Conservation (phyloP, 768 basidiomycete genomes). For the Xerocomellus intermedius region DNA sequence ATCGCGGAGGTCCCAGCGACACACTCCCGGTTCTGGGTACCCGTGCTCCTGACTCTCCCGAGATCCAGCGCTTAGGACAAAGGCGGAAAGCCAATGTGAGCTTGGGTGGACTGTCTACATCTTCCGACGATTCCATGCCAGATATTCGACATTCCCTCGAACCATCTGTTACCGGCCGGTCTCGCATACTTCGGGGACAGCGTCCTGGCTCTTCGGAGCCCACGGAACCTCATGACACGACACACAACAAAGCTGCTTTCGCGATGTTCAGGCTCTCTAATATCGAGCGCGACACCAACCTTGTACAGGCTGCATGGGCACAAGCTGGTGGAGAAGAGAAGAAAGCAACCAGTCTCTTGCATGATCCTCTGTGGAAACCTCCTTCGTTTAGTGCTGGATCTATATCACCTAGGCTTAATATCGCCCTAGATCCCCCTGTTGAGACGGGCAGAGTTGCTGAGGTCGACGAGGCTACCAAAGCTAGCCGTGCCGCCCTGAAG, state of each 20-base stretch:
- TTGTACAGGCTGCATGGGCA: conserved; percentile 64
- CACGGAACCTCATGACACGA: conserved; percentile 24
- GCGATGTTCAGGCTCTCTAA: conserved; percentile 63
- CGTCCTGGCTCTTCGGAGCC: conserved; percentile 34
- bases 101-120: conserved; percentile 48
- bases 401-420: conserved; percentile 10
- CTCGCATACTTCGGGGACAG: conserved; percentile 56
- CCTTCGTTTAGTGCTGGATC: conserved; percentile 22
- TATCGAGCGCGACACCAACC: conserved; percentile 39
- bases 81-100: conserved; percentile 41
- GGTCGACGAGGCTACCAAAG: conserved; percentile 70
- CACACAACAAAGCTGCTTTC: conserved; percentile 35
- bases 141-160: conserved; percentile 43
- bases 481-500: conserved; percentile 58
- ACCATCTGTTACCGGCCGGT: conserved; percentile 37
- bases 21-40: conserved; percentile 23
- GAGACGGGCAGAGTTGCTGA: conserved; percentile 66
- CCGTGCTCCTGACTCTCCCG: conserved; percentile 52
- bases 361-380: conserved; percentile 56
- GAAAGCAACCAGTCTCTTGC: conserved; percentile 56
- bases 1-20: conserved; percentile 47
- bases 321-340: conserved; percentile 60
- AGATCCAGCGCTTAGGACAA: conserved; percentile 51
- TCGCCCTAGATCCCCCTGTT: conserved; percentile 19
- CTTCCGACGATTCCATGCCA: conserved; percentile 69